Percentiles rank a stretch among this genome's conserved stretches.
Conservation (phyloP, 106 monocot genomes). For the Dendrobium nobile region DNA sequence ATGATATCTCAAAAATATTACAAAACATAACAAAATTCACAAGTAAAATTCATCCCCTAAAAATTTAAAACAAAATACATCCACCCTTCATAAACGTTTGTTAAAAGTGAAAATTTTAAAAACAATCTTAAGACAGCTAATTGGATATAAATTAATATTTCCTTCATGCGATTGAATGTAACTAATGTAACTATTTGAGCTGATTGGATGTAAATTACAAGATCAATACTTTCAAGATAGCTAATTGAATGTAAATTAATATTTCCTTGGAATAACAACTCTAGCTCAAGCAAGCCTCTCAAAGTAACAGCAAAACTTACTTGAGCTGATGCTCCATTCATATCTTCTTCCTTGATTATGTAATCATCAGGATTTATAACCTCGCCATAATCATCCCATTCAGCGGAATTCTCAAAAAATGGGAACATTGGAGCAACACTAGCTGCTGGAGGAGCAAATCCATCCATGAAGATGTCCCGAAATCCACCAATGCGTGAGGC, state of each 20-base stretch:
- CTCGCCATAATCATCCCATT: conserved; percentile 99
- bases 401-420: conserved; percentile 67
- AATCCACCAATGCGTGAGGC: conserved; percentile 30
- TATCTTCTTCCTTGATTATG: conserved; percentile 77
- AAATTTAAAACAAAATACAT: no score
- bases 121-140: no score
- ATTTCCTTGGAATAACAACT: background rate
- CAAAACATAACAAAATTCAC: no score
- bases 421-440: conserved; percentile 98
- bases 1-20: no score
- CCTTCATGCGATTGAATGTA: background rate
- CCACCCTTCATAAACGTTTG: no score
- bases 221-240: background rate
- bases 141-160: no score
- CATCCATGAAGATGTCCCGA: conserved; percentile 89
- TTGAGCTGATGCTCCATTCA: conserved; percentile 48
- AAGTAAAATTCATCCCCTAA: no score
- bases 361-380: conserved; percentile 95
- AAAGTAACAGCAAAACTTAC: conserved; percentile 38
- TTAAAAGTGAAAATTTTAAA: no score
- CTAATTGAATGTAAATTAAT: background rate
- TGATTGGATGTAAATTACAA: background rate
- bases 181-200: background rate
- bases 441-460: conserved; percentile 73
- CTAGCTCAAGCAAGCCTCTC: background rate